Evolutionary conservation across 441 rosid genomes (phyloP).

Genomic region (Manihot esculenta): DNA sequence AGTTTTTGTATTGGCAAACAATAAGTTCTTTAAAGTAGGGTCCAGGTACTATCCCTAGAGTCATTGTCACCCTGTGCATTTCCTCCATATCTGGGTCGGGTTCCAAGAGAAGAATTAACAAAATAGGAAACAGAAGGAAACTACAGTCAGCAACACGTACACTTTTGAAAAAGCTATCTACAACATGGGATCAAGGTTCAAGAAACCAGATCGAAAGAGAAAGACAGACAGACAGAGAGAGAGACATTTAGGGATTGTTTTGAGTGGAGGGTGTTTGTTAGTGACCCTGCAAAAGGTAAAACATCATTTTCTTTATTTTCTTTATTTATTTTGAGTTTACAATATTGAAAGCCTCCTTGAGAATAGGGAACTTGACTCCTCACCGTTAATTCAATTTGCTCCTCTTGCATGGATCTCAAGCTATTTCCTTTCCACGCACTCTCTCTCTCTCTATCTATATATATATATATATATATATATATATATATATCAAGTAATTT

Average conservation of each 20-base stretch:
- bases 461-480: too few species aligned
- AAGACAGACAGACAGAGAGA: background rate
- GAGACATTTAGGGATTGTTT: background rate
- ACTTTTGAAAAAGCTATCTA: background rate
- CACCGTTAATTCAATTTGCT: background rate
- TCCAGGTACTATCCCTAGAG: constrained; percentile 9
- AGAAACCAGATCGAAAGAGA: background rate
- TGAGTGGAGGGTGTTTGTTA: background rate
- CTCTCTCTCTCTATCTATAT: too few species aligned
- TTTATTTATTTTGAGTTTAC: background rate
- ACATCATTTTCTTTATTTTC: background rate
- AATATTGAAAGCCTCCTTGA: background rate
- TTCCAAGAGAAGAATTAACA: too few species aligned
- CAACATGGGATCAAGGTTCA: background rate
- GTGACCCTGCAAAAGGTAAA: background rate
- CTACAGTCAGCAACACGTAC: too few species aligned
- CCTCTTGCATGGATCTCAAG: too few species aligned
- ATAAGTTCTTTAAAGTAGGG: background rate
- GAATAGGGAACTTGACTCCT: constrained; percentile 10
- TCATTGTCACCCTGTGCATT: too few species aligned
- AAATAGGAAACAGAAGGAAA: background rate
- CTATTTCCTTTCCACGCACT: too few species aligned
- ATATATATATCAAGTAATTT: too few species aligned
- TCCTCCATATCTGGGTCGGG: background rate
- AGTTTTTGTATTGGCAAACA: constrained; percentile 2